phyloP scores from a whole-genome alignment of 139 green algal species.

The Parachlorella kessleri region DNA sequence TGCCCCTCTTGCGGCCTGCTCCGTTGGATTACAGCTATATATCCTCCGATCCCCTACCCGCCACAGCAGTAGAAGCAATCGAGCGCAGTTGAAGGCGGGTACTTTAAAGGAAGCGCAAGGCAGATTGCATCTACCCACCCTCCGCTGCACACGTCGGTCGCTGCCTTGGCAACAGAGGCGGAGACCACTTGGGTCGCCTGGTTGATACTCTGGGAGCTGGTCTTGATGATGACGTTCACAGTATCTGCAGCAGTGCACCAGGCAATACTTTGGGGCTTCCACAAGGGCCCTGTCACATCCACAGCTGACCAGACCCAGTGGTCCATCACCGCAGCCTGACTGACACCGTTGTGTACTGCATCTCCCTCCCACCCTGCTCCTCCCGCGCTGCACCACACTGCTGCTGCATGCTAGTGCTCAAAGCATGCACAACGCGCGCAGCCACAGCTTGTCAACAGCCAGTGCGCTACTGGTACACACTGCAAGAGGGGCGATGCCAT shows the following conservation, averaged over 20 bases:
- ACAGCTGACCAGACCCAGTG: background rate
- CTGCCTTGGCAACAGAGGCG: background rate
- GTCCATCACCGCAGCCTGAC: background rate
- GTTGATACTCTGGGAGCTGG: background rate
- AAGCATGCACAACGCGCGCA: background rate
- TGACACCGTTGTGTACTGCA: background rate
- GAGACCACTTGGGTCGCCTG: background rate
- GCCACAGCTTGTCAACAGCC: background rate
- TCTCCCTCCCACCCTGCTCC: too few relatives aligned
- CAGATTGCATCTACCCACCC: background rate
- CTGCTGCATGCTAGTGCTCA: too few relatives aligned
- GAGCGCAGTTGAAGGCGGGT: background rate
- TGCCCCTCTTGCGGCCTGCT: background rate
- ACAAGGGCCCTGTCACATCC: background rate
- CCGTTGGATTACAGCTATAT: background rate
- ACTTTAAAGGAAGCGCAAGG: background rate
- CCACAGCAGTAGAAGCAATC: background rate
- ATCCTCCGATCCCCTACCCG: background rate
- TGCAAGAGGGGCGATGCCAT: background rate
- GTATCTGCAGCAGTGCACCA: background rate
- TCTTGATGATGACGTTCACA: background rate
- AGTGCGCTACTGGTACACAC: background rate
- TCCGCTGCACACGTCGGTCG: background rate
- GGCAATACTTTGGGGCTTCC: background rate
- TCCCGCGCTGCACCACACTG: too few relatives aligned